Evolutionary conservation across 495 filamentous ascomycete species (phyloP).

Genomic region (Hypoxylon crocopeplum): DNA sequence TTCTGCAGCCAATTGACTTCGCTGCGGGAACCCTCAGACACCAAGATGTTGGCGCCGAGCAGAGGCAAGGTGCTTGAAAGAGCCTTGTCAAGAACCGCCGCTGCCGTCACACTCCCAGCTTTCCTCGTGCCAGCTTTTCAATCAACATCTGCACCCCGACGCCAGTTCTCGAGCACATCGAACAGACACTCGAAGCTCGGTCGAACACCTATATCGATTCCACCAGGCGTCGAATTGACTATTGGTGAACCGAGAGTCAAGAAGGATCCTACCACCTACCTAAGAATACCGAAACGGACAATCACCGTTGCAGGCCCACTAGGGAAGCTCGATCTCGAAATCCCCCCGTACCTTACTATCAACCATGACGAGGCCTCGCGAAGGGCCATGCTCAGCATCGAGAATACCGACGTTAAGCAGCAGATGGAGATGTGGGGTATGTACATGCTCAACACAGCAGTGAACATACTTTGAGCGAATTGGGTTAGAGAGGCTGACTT

Average conservation of each 20-base stretch:
- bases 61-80: conserved; percentile 52
- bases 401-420: conserved; percentile 66
- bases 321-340: conserved; percentile 72
- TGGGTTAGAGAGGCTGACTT: conserved; percentile 24
- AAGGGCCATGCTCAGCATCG: conserved; percentile 70
- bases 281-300: conserved; percentile 60
- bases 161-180: conserved; percentile 75
- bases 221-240: conserved; percentile 78
- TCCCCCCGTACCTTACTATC: conserved; percentile 76
- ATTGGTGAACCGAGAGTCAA: conserved; percentile 64
- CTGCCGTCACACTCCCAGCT: conserved; percentile 60
- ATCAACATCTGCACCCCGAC: conserved; percentile 49
- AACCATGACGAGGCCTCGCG: conserved; percentile 64
- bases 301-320: conserved; percentile 78
- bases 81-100: conserved; percentile 40
- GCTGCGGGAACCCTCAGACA: conserved; percentile 6
- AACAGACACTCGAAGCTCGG: conserved; percentile 80
- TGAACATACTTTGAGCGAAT: background rate
- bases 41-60: conserved; percentile 58
- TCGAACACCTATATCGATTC: conserved; percentile 78
- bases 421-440: conserved; percentile 98
- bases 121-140: conserved; percentile 81
- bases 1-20: conserved; percentile 28
- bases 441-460: conserved; percentile 37
- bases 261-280: conserved; percentile 59